Evolutionary conservation across 306 rosid genomes (phyloP).

Genomic region (Biancaea sappan): DNA sequence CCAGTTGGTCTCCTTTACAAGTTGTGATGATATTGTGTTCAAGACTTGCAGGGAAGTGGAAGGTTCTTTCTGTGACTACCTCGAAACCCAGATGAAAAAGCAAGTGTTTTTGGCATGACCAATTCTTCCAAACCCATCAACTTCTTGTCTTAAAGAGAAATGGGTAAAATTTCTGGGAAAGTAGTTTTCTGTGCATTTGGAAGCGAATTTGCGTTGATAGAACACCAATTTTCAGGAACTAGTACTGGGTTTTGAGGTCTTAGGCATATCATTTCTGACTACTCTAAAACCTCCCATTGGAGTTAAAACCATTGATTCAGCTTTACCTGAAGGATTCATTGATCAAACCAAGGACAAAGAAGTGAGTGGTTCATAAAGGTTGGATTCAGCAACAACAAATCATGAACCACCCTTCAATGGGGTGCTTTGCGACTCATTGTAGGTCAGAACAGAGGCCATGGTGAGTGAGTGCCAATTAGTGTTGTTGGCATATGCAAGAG

Average conservation of each 20-base stretch:
- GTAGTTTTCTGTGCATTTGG: slow-evolving; percentile 72
- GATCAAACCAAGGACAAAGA: slow-evolving; percentile 59
- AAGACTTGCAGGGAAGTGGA: slow-evolving; percentile 61
- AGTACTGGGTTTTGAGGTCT: slow-evolving; percentile 67
- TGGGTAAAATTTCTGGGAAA: slow-evolving; percentile 57
- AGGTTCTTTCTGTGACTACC: slow-evolving; percentile 54
- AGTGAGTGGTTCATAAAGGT: slow-evolving; percentile 58
- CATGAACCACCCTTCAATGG: slow-evolving; percentile 67
- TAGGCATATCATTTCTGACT: slow-evolving; percentile 58
- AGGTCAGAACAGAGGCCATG: slow-evolving; percentile 70
- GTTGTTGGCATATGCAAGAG: slow-evolving; percentile 53
- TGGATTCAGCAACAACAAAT: slow-evolving; percentile 75
- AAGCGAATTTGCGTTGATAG: slow-evolving; percentile 48
- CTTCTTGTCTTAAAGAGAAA: slow-evolving; percentile 41
- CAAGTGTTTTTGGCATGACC: slow-evolving; percentile 62
- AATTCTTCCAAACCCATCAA: slow-evolving; percentile 41
- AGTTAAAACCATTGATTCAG: slow-evolving; percentile 43
- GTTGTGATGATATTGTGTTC: slow-evolving; percentile 57
- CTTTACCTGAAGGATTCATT: slow-evolving; percentile 60
- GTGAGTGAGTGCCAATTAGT: slow-evolving; percentile 57
- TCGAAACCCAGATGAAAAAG: slow-evolving; percentile 46
- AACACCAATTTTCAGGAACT: slow-evolving; percentile 61
- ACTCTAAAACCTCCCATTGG: slow-evolving; percentile 59
- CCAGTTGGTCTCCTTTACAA: slow-evolving; percentile 13
- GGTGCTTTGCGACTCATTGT: slow-evolving; percentile 80